Evolutionary conservation across 148 eudicot species (phyloP).

Genomic region (Rhododendron simsii): DNA sequence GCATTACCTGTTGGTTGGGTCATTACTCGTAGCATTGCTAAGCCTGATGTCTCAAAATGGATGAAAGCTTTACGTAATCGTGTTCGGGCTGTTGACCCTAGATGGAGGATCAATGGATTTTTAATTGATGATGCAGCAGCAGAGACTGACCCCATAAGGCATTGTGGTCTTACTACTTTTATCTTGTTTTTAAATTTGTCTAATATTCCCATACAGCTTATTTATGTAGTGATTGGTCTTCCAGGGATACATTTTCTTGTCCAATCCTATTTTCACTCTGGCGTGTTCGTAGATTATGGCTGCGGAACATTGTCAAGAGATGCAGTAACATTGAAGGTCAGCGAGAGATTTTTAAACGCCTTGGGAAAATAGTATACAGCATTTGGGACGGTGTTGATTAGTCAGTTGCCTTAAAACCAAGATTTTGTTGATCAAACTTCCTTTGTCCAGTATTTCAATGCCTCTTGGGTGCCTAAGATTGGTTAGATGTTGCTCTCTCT

Average conservation of each 20-base stretch:
- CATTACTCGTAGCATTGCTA: conserved; percentile 79
- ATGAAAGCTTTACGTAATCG: conserved; percentile 79
- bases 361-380: conserved; percentile 63
- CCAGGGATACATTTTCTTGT: conserved; percentile 85
- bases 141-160: conserved; percentile 91
- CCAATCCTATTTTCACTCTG: conserved; percentile 83
- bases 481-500: conserved; percentile 38
- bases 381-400: conserved; percentile 65
- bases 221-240: conserved; percentile 22
- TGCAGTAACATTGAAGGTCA: conserved; percentile 57
- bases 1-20: conserved; percentile 99
- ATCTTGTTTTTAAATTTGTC: not conserved
- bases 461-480: conserved; percentile 83
- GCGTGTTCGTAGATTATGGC: conserved; percentile 96
- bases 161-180: conserved; percentile 21
- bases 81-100: conserved; percentile 64
- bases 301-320: conserved; percentile 68
- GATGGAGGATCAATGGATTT: conserved; percentile 80
- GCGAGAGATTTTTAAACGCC: conserved; percentile 66
- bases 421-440: conserved; percentile 69
- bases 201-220: not conserved
- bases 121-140: conserved; percentile 87
- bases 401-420: conserved; percentile 36
- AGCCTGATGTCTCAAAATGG: conserved; percentile 82
- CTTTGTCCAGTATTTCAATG: conserved; percentile 80